Conservation (phyloP, 345 rosid species). For the Noccaea caerulescens region DNA sequence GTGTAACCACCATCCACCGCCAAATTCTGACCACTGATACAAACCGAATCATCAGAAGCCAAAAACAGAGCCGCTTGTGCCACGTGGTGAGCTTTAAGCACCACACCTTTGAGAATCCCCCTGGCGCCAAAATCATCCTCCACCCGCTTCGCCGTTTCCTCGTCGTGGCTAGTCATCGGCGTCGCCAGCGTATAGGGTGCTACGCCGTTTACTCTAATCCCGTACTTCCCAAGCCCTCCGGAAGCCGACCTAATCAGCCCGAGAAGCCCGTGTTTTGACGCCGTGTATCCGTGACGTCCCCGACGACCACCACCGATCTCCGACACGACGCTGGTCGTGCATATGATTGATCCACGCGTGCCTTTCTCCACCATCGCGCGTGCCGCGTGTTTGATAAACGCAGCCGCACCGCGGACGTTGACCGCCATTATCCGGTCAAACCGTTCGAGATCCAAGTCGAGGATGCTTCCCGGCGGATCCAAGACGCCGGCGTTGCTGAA, state of each 20-base stretch:
- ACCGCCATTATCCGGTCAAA: conserved; percentile 65
- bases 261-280: conserved; percentile 70
- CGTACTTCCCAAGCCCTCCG: conserved; percentile 73
- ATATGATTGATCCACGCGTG: conserved; percentile 70
- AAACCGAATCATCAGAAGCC: conserved; percentile 79
- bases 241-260: conserved; percentile 72
- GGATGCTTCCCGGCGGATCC: conserved; percentile 56
- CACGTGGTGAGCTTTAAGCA: conserved; percentile 66
- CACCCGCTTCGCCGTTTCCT: conserved; percentile 48
- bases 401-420: conserved; percentile 75
- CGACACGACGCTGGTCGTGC: conserved; percentile 65
- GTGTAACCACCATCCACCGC: conserved; percentile 79
- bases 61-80: conserved; percentile 84
- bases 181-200: conserved; percentile 81
- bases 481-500: conserved; percentile 81
- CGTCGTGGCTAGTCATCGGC: conserved; percentile 53
- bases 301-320: conserved; percentile 52
- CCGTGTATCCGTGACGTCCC: conserved; percentile 71
- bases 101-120: conserved; percentile 68
- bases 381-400: conserved; percentile 31
- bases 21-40: conserved; percentile 80
- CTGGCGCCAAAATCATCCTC: conserved; percentile 47
- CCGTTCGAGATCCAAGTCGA: conserved; percentile 57
- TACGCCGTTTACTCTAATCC: conserved; percentile 80
- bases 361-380: conserved; percentile 69